phyloP scores from a whole-genome alignment of 2,329 filamentous ascomycete species.

The Penicillium sp. region DNA sequence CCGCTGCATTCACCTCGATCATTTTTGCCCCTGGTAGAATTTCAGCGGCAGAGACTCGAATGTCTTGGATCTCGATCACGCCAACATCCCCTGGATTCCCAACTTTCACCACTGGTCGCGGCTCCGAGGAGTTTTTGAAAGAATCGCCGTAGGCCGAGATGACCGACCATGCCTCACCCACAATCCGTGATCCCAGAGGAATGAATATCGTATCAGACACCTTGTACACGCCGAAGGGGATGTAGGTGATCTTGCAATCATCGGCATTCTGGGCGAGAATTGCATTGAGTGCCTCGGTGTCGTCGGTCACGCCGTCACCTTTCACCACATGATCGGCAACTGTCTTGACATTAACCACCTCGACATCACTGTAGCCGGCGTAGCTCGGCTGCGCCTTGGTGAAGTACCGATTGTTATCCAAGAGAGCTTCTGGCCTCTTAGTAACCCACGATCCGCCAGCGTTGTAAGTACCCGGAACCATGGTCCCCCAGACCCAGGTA shows the following conservation, averaged over 20 bases:
- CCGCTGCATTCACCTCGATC: constrained; percentile 49
- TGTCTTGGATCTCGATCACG: constrained; percentile 47
- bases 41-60: constrained; percentile 48
- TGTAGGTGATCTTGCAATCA: constrained; percentile 28
- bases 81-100: constrained; percentile 48
- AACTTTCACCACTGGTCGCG: constrained; percentile 47
- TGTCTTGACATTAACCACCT: constrained; percentile 45
- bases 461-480: constrained; percentile 25
- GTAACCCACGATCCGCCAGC: constrained; percentile 28
- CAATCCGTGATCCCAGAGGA: constrained; percentile 45
- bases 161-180: constrained; percentile 51
- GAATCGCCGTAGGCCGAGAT: constrained; percentile 46
- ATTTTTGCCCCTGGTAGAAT: constrained; percentile 42
- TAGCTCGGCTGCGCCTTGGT: constrained; percentile 42
- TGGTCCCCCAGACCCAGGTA: constrained; percentile 32
- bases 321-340: constrained; percentile 36
- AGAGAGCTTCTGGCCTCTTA: constrained; percentile 26
- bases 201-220: constrained; percentile 44
- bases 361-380: constrained; percentile 34
- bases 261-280: constrained; percentile 28
- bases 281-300: constrained; percentile 33
- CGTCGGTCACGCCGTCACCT: constrained; percentile 40
- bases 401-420: constrained; percentile 37
- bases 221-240: constrained; percentile 34
- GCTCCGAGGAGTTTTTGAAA: constrained; percentile 42